Conservation (phyloP, 2,329 filamentous ascomycete species). For the Truncatella angustata region DNA sequence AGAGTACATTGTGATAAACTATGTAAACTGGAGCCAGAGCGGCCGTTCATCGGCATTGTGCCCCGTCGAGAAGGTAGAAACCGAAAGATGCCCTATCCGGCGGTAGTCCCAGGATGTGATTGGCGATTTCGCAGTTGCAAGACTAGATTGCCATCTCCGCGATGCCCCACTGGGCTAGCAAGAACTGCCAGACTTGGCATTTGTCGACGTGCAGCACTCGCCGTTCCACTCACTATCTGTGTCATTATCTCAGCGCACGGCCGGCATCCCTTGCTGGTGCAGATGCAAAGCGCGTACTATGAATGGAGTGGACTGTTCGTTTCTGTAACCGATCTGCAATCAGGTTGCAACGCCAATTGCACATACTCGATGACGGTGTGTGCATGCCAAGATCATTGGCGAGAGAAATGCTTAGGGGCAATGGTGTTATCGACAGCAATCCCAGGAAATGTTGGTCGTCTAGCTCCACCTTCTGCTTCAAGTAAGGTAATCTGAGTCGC, state of each 20-base stretch:
- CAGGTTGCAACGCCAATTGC: no score
- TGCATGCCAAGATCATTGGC: no score
- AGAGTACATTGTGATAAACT: conserved; percentile 1
- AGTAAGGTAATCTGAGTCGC: not conserved
- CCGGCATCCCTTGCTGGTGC: no score
- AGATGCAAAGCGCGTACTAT: no score
- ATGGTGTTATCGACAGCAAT: no score
- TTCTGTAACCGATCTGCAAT: conserved; percentile 1
- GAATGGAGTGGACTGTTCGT: not conserved
- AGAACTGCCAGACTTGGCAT: no score
- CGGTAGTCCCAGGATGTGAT: not conserved
- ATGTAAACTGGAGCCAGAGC: not conserved
- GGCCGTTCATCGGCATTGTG: conserved; percentile 3
- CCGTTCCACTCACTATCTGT: not conserved
- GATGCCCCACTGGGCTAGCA: not conserved
- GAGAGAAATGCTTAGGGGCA: not conserved
- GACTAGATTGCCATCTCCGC: conserved; percentile 4
- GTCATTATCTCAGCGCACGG: not conserved
- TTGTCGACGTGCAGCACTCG: no score
- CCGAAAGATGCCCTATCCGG: not conserved
- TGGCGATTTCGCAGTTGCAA: not conserved
- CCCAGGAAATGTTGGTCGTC: no score
- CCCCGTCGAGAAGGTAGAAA: conserved; percentile 7
- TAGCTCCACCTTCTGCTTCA: conserved; percentile 4
- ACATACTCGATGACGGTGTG: no score